A percentile compares a stretch with the other conserved stretches of the same genome.
Evolutionary conservation across 129 eudicot genomes (phyloP).

Genomic region (Calendula officinalis): DNA sequence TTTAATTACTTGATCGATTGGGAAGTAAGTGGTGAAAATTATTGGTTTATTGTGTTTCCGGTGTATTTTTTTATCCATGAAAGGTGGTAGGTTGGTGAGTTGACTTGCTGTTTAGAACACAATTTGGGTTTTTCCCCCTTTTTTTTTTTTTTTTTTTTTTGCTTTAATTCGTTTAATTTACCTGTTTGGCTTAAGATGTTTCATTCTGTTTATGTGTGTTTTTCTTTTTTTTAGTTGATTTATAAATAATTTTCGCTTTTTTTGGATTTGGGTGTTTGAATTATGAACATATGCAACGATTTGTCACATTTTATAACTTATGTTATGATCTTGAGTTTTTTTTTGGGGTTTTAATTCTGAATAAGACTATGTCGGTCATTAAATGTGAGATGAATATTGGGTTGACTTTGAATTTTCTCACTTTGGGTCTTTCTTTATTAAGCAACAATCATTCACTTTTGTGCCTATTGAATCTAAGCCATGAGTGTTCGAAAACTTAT

Average conservation of each 20-base stretch:
- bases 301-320: constrained; percentile 27
- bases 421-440: constrained; percentile 17
- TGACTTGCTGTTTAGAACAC: constrained; percentile 46
- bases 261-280: constrained; percentile 2
- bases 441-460: constrained; percentile 11
- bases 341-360: constrained; percentile 11
- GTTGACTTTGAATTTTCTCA: constrained; percentile 30
- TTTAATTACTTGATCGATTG: constrained; percentile 21
- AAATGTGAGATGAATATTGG: constrained; percentile 17
- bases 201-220: constrained; percentile 4
- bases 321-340: constrained; percentile 4
- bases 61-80: constrained; percentile 29
- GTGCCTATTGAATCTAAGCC: constrained; percentile 16
- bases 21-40: neutral
- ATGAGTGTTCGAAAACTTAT: constrained; percentile 7
- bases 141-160: constrained; percentile 14
- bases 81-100: constrained; percentile 91
- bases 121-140: constrained; percentile 27
- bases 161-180: constrained; percentile 21
- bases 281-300: constrained; percentile 24
- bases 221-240: constrained; percentile 9
- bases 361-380: neutral
- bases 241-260: neutral
- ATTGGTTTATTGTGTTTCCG: constrained; percentile 22
- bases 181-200: constrained; percentile 15